A percentile compares a stretch with the other conserved stretches of the same genome.
Evolutionary conservation across 805 yeast species (phyloP).

Genomic region (Isabelozyma heimii): DNA sequence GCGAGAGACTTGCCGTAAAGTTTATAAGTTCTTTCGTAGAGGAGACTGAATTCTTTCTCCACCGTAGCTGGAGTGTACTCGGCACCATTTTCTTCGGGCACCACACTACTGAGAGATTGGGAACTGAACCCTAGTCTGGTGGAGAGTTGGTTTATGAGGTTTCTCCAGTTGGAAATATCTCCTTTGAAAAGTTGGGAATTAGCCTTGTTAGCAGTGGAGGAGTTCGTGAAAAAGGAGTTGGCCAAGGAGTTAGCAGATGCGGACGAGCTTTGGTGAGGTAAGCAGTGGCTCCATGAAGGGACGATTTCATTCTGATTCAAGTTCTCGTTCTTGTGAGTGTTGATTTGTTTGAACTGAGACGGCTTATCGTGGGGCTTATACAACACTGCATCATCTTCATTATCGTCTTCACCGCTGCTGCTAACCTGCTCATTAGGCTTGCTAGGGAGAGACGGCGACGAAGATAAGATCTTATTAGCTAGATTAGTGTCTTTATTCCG

Average conservation of each 20-base stretch:
- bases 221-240: slow-evolving; percentile 19
- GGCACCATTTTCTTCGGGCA: slow-evolving; percentile 9
- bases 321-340: slow-evolving; percentile 45
- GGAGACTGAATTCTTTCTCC: slow-evolving; percentile 29
- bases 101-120: slow-evolving; percentile 24
- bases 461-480: slow-evolving; percentile 21
- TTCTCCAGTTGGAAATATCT: slow-evolving; percentile 36
- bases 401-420: slow-evolving; percentile 7
- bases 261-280: slow-evolving; percentile 24
- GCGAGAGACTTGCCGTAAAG: slow-evolving; percentile 37
- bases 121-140: slow-evolving; percentile 34
- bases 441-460: slow-evolving; percentile 26
- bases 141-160: slow-evolving; percentile 31
- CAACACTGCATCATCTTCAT: slow-evolving; percentile 40
- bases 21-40: slow-evolving; percentile 35
- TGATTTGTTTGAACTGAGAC: slow-evolving; percentile 37
- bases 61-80: slow-evolving; percentile 12
- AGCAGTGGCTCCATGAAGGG: slow-evolving; percentile 40
- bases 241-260: slow-evolving; percentile 13
- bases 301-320: slow-evolving; percentile 38
- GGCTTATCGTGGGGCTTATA: slow-evolving; percentile 43
- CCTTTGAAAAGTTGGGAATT: slow-evolving; percentile 16
- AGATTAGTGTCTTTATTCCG: slow-evolving; percentile 8
- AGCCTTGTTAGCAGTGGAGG: slow-evolving; percentile 19
- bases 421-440: slow-evolving; percentile 3